phyloP scores from a whole-genome alignment of 371 early-diverging fungal genomes.

The Vairimorpha apis region DNA sequence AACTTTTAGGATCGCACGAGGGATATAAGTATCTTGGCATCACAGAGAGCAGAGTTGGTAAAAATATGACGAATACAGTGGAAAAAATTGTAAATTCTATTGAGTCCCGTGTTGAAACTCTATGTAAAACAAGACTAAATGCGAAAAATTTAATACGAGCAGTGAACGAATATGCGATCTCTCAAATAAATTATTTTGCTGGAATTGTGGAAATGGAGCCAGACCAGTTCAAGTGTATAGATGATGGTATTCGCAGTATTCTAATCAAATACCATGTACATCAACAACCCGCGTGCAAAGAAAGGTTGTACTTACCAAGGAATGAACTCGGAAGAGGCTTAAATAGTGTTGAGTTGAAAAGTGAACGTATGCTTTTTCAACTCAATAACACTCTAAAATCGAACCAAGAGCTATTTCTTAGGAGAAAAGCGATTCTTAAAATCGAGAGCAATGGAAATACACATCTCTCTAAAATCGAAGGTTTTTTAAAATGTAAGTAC shows the following conservation, averaged over 20 bases:
- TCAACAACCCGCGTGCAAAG: background rate
- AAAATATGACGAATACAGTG: background rate
- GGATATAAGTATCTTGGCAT: constrained; percentile 6
- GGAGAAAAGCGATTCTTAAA: background rate
- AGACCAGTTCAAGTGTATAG: background rate
- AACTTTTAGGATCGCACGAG: background rate
- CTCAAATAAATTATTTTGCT: constrained; percentile 1
- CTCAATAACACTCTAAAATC: background rate
- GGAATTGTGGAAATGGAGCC: background rate
- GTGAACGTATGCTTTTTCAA: background rate
- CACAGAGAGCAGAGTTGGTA: background rate
- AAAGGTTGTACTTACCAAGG: background rate
- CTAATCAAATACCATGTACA: background rate
- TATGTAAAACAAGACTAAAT: constrained; percentile 5
- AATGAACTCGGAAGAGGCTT: constrained; percentile 1
- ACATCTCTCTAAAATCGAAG: background rate
- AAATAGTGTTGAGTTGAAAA: background rate
- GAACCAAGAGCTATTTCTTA: background rate
- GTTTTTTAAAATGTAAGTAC: background rate
- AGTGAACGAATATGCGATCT: background rate
- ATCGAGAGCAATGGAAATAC: background rate
- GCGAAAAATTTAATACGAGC: background rate
- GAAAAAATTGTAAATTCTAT: background rate
- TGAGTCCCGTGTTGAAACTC: background rate
- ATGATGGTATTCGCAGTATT: background rate